Conservation (phyloP, 2,329 filamentous ascomycete genomes). For the Pseudogymnoascus sp. region DNA sequence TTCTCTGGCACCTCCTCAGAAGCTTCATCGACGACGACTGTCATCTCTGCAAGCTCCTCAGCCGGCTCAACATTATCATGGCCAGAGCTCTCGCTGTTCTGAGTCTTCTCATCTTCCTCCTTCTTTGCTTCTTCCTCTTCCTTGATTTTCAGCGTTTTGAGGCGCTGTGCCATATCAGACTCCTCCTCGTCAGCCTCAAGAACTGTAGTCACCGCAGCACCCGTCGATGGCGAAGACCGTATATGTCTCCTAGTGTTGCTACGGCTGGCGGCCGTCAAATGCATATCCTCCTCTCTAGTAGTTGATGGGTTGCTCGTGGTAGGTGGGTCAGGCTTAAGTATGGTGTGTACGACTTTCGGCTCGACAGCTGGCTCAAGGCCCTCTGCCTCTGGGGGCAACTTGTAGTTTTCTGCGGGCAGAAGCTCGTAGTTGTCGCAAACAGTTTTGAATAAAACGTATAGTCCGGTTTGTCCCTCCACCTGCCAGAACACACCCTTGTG, state of each 20-base stretch:
- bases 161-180: constrained; percentile 38
- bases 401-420: constrained; percentile 90
- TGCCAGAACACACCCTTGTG: constrained; percentile 93
- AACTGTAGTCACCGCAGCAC: constrained; percentile 72
- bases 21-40: constrained; percentile 8
- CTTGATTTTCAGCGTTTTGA: constrained; percentile 42
- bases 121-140: constrained; percentile 29
- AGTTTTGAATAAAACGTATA: constrained; percentile 95
- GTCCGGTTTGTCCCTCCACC: constrained; percentile 79
- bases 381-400: constrained; percentile 86
- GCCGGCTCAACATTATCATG: constrained; percentile 18
- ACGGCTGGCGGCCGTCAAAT: constrained; percentile 46
- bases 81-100: constrained; percentile 20
- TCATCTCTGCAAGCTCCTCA: constrained; percentile 12
- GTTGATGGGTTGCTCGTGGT: constrained; percentile 22
- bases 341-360: constrained; percentile 29
- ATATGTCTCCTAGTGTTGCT: constrained; percentile 77
- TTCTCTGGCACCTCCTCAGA: constrained; percentile 23
- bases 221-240: constrained; percentile 71
- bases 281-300: constrained; percentile 35
- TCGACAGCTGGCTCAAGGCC: constrained; percentile 58
- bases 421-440: constrained; percentile 89
- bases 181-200: constrained; percentile 78
- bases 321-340: constrained; percentile 31
- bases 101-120: constrained; percentile 11